Percentiles rank a stretch among this genome's conserved stretches.
These are phyloP conservation scores for Drechslerella dactyloides DNA, from an alignment of 2,329 filamentous ascomycete species.

Conservation along the genomic window DNA sequence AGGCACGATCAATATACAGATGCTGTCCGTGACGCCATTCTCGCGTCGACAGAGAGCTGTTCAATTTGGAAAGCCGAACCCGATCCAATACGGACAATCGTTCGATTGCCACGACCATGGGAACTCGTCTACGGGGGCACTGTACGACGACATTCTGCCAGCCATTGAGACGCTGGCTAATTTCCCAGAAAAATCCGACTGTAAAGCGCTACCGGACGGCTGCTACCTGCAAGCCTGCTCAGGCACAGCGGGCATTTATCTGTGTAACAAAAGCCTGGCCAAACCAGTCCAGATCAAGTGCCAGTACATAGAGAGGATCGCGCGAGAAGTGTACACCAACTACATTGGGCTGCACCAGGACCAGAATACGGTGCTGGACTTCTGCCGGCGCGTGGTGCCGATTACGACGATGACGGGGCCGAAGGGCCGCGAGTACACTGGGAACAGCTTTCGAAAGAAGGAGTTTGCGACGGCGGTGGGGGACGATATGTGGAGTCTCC, in stretches of 20 bases:
- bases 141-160: conserved; percentile 20
- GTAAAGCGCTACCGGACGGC: conserved; percentile 23
- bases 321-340: conserved; percentile 21
- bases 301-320: conserved; percentile 23
- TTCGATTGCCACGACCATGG: conserved; percentile 42
- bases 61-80: conserved; percentile 18
- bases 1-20: background rate
- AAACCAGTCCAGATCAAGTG: conserved; percentile 20
- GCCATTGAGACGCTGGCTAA: conserved; percentile 22
- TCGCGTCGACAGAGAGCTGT: conserved; percentile 13
- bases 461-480: conserved; percentile 30
- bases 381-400: conserved; percentile 14
- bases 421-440: conserved; percentile 28
- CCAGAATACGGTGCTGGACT: conserved; percentile 20
- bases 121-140: conserved; percentile 17
- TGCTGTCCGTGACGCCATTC: background rate
- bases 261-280: conserved; percentile 23
- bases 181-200: conserved; percentile 14
- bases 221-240: conserved; percentile 33
- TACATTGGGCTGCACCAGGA: conserved; percentile 37
- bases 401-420: conserved; percentile 17
- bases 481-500: conserved; percentile 39
- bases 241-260: conserved; percentile 27
- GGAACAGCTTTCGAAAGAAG: conserved; percentile 41
- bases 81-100: conserved; percentile 32